Base-by-base conservation (phyloP, 148 eudicot species). In the Dysphania ambrosioides region DNA sequence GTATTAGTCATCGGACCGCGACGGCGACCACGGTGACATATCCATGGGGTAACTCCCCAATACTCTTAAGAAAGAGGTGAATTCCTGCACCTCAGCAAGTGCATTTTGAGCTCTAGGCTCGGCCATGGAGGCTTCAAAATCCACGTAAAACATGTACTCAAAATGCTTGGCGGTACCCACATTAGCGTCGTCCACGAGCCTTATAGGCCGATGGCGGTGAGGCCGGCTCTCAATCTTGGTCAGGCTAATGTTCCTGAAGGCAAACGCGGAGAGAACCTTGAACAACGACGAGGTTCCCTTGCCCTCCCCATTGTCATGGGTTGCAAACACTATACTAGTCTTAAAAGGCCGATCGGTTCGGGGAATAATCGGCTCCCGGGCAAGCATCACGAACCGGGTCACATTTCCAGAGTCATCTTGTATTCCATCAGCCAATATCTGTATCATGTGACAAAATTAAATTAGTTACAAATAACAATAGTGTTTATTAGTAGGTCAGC, bases 21-120 rank as follows among this genome's bases (percentile, higher is more conserved):
- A 85, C 10, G 88, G 94, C 29, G 81, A 79, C 97, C 96, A 95
- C 9, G 99, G 97, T 9, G 96, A 80, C 96, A 95, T 92, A 38
- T 95, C 98, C 97, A 92, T 95, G 12, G 98, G 98, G 70, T 95
- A 95, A 65, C 98, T 95, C 1, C 98, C 98, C 83, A 95, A 67
- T 60, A 95, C 98, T 86, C 97, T 82, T 81, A 95, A 73, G 77
- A 92, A 95, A 12, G 96, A 86, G 0, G 99, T 95, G 83, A 92
- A 95, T 76, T 95, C 99, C 68, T 95, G 98, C 13, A 95, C 98
- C 79, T 95, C 98, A 0, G 97, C 91, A 0, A 95, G 81, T 21
- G 98, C 98, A 72, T 95, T 95, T 78, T 95, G 98, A 0, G 98
- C 96, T 65, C 98, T 81, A 32, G 86, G 73, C 49, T 95, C 99